Evolutionary conservation across 179 eudicot species (phyloP).

Genomic region (Drosera spatulata): DNA sequence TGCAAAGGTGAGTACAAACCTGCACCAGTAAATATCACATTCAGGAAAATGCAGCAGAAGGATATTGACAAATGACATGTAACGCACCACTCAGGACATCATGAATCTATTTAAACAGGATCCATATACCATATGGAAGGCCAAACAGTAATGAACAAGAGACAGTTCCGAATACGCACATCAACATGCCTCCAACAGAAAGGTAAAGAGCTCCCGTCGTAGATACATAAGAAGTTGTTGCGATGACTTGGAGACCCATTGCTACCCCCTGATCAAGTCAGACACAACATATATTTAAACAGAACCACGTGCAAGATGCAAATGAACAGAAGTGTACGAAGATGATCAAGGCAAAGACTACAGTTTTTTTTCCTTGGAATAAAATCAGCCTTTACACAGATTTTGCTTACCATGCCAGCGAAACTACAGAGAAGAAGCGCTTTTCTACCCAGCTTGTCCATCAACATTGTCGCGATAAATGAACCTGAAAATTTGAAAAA

Average conservation of each 20-base stretch:
- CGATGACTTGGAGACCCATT: constrained; percentile 54
- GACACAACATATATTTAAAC: constrained; percentile 9
- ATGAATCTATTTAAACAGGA: too few relatives aligned
- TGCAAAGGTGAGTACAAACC: constrained; percentile 75
- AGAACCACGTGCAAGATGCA: neutral
- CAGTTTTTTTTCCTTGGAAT: too few relatives aligned
- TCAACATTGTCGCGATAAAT: constrained; percentile 54
- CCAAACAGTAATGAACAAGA: too few relatives aligned
- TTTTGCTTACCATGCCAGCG: constrained; percentile 68
- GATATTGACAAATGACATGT: too few relatives aligned
- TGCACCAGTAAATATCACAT: constrained; percentile 11
- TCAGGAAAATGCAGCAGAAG: too few relatives aligned
- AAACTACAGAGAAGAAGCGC: constrained; percentile 84
- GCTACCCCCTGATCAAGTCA: constrained; percentile 48
- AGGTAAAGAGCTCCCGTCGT: constrained; percentile 39
- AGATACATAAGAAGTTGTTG: constrained; percentile 48
- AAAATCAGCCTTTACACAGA: neutral
- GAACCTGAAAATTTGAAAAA: constrained; percentile 39
- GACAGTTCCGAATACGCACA: constrained; percentile 38
- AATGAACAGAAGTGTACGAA: too few relatives aligned
- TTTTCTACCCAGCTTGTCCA: constrained; percentile 92
- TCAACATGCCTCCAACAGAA: constrained; percentile 76
- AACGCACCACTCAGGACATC: too few relatives aligned
- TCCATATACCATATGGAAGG: too few relatives aligned
- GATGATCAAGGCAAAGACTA: too few relatives aligned